Percentiles rank a stretch among this genome's conserved stretches.
These are phyloP conservation scores for Tephrocybe sp. DNA, from an alignment of 768 basidiomycete species.

Conservation along the genomic window DNA sequence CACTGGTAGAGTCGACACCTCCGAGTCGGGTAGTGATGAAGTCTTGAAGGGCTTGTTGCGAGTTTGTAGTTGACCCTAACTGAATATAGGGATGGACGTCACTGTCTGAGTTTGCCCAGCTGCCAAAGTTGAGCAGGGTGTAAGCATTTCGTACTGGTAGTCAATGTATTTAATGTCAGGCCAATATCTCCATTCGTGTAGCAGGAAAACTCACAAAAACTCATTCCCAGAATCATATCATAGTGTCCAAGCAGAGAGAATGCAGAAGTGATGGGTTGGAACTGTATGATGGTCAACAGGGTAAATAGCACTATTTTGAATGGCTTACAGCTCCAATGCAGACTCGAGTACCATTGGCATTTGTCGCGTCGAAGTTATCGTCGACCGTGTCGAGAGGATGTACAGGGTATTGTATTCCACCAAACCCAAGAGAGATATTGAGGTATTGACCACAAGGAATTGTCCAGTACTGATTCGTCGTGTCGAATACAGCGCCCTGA, in stretches of 20 bases:
- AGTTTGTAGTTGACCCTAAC: slow-evolving; percentile 59
- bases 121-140: slow-evolving; percentile 70
- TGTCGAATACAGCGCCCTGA: slow-evolving; percentile 66
- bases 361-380: slow-evolving; percentile 52
- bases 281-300: slow-evolving; percentile 38
- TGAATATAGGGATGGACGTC: slow-evolving; percentile 67
- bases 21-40: slow-evolving; percentile 63
- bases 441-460: slow-evolving; percentile 75
- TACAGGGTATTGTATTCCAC: slow-evolving; percentile 65
- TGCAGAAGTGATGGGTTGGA: slow-evolving; percentile 82
- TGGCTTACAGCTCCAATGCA: slow-evolving; percentile 67
- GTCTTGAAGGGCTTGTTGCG: slow-evolving; percentile 54
- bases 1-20: slow-evolving; percentile 57
- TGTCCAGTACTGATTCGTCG: slow-evolving; percentile 58
- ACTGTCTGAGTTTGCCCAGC: slow-evolving; percentile 54
- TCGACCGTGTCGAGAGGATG: slow-evolving; percentile 73
- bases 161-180: slow-evolving; percentile 7
- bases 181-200: not conserved
- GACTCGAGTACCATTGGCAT: slow-evolving; percentile 49
- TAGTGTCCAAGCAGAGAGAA: slow-evolving; percentile 78
- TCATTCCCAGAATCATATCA: slow-evolving; percentile 84
- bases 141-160: slow-evolving; percentile 72
- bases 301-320: not conserved
- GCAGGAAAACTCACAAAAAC: slow-evolving; percentile 56
- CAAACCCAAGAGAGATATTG: slow-evolving; percentile 71